Base-by-base conservation (phyloP, 2,329 filamentous ascomycete species). In the Trichoderma atrobrunneum region DNA sequence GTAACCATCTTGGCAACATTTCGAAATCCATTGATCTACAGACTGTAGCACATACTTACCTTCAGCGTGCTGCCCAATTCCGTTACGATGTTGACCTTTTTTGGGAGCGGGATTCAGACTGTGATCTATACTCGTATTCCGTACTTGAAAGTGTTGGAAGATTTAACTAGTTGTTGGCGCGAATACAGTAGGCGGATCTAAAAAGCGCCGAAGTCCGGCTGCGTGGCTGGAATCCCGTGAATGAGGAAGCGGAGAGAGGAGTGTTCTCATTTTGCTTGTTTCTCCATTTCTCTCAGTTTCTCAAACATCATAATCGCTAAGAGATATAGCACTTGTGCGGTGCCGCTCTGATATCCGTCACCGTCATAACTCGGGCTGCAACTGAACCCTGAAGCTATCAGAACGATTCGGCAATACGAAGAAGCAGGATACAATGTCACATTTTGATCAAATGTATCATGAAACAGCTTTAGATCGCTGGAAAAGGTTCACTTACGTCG, bases 171-270 rank as follows among this genome's bases (percentile, higher is more conserved):
- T 63, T 21, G 36, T 18, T 16, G 36, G 36, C 24, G 24, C 21
- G 61, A 48, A n/a, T 43, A 21, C 5, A 51, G 18, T 8, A 32
- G 57, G 28, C 65, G 65, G 65, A 68, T 43, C 34, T 59, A 18
- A 30, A 18, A 68, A 68, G 51, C 24, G 34, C 65, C 65, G 65
- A 68, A 59, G 11, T 48, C 65, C 65, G 65, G 36, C 32, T 32
- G 24, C 24, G 1, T 57, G 14, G 14, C 51, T 59, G 11, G 26
- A 36, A 21, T n/a, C 21, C 24, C 65, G 26, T 68, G 1, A 16
- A 43, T 21, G 24, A 26, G 24, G 24, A 56, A 5, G 48, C 10
- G 32, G 51, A 65, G 43, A 24, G 32, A 34, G 3, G n/a, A 39
- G 6, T 30, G 54, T 57, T 56, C n/a, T 54, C 32, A 28, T 11